Conservation (phyloP, 305 asterid species). For the Solanum hybrid region DNA sequence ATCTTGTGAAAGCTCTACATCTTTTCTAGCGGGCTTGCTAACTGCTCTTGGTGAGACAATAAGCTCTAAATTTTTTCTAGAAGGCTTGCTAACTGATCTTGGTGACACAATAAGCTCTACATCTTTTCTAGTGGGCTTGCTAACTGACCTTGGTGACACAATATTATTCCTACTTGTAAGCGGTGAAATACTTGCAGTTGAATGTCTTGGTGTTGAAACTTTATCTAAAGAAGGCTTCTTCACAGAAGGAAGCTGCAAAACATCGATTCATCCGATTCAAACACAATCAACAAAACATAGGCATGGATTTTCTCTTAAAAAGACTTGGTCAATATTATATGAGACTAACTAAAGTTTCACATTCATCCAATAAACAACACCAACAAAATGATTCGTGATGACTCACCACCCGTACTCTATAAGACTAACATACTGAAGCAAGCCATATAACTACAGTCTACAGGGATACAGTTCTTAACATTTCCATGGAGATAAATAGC, state of each 20-base stretch:
- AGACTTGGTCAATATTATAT: background rate
- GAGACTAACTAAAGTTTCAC: background rate
- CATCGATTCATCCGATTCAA: background rate
- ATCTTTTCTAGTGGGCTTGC: conserved; percentile 29
- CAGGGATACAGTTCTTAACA: background rate
- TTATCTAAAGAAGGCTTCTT: conserved; percentile 24
- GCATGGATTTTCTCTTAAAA: background rate
- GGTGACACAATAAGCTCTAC: conserved; percentile 29
- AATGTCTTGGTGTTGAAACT: conserved; percentile 23
- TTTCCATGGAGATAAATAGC: background rate
- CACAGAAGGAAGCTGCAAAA: conserved; percentile 23
- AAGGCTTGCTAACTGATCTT: conserved; percentile 30
- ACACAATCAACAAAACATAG: background rate
- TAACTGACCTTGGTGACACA: conserved; percentile 36
- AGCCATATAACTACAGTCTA: background rate
- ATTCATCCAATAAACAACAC: background rate
- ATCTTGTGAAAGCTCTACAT: conserved; percentile 18
- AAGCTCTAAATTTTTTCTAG: conserved; percentile 17
- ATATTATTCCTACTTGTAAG: conserved; percentile 50
- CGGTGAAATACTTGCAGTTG: conserved; percentile 29
- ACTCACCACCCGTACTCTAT: background rate
- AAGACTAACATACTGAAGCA: background rate
- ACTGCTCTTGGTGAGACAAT: background rate
- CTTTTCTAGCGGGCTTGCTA: conserved; percentile 29
- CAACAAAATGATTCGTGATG: background rate